Evolutionary conservation across 2,329 filamentous ascomycete species (phyloP).

Genomic region (Pseudovirgaria hyperparasitica): DNA sequence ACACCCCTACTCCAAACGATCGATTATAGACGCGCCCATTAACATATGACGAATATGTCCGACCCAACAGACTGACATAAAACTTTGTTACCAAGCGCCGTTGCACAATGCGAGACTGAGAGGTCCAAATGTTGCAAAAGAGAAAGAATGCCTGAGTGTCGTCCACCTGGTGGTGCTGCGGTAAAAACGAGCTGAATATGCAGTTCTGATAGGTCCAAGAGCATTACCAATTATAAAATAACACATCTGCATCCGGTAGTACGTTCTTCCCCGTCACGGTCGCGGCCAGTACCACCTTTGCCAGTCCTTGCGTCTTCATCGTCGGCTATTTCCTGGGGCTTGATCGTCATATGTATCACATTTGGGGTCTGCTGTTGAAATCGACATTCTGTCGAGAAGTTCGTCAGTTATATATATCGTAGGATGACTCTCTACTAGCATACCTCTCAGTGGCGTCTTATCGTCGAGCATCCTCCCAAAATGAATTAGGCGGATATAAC

Average conservation of each 20-base stretch:
- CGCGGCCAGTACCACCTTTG: conserved; percentile 38
- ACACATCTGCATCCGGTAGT: conserved; percentile 52
- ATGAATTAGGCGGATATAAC: conserved; percentile 79
- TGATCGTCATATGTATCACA: conserved; percentile 89
- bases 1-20: too few relatives aligned
- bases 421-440: conserved; percentile 13
- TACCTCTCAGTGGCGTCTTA: conserved; percentile 74
- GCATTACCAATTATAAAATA: conserved; percentile 50
- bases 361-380: conserved; percentile 65
- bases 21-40: too few relatives aligned
- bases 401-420: not conserved
- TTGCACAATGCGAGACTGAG: too few relatives aligned
- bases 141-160: too few relatives aligned
- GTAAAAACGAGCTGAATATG: too few relatives aligned
- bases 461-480: conserved; percentile 87
- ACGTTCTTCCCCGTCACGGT: conserved; percentile 41
- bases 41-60: too few relatives aligned
- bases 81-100: too few relatives aligned
- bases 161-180: too few relatives aligned
- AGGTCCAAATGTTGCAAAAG: too few relatives aligned
- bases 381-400: conserved; percentile 68
- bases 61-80: too few relatives aligned
- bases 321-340: conserved; percentile 70
- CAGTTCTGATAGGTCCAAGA: too few relatives aligned
- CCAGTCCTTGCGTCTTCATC: conserved; percentile 62